Base-by-base conservation (phyloP, 2,329 filamentous ascomycete species). In the Xylariaceae sp. region DNA sequence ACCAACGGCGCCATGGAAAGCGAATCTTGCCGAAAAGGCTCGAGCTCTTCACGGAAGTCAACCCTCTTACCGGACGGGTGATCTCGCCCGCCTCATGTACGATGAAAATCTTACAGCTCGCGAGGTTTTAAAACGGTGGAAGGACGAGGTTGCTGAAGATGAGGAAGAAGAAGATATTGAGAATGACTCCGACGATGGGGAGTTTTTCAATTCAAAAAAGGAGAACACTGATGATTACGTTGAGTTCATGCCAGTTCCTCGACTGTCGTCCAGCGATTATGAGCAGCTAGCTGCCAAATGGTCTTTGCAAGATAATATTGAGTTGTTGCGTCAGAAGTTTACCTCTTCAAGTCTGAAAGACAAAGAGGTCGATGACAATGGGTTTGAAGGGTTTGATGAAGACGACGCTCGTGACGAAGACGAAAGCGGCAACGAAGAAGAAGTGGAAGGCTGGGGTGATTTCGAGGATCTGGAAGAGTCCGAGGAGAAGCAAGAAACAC, bases 71-170 rank as follows among this genome's bases (percentile, higher is more conserved):
- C 82, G 90, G 44, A 85, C 89, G 7, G 78, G 80, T 12, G 91
- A 97, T 59, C 77, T 98, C 22, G 88, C 89, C 1, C 83, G 87
- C 54, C 77, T 94, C 65, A 85, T 98, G 71, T 98, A 98, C 66
- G 87, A 97, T 57, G 79, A 87, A 32, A 81, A 83, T 10, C 68
- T 98, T 22, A 81, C 84, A 1, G 82, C 91, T 1, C 74, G 75
- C 3, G 83, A 95, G 46, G 88, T 91, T 1, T 71, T 95, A 32
- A 77, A 79, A 55, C 82, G 79, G 62, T 98, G 93, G 93, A 79
- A 79, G 47, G 89, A 90, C 2, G 79, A 86, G 33, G 71, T 74
- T 3, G 69, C 74, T 1, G 69, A 69, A 0, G 73, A 77, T 5
- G 70, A 74, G 0, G 77, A 82, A 35, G 77, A 82, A 37, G 82